A percentile compares a stretch with the other conserved stretches of the same genome.
These are phyloP conservation scores for Fomitopsis betulina DNA, from an alignment of 1,284 basidiomycete species.

Conservation along the genomic window DNA sequence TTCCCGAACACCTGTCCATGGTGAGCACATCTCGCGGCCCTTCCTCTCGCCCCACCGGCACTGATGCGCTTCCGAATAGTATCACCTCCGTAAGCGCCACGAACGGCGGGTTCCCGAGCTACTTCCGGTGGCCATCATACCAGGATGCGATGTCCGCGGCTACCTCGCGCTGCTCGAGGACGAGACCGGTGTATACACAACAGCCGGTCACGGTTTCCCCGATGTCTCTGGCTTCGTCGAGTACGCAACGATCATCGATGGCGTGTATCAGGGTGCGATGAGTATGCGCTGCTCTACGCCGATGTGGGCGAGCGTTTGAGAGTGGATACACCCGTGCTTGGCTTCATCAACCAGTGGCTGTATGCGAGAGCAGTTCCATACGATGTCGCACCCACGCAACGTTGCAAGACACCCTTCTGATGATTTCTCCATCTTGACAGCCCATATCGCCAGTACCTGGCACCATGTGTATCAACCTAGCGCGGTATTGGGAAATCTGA, in stretches of 20 bases:
- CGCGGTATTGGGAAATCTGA: too few relatives aligned
- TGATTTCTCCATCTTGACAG: too few relatives aligned
- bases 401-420: too few relatives aligned
- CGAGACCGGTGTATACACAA: conserved; percentile 51
- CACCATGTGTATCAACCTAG: too few relatives aligned
- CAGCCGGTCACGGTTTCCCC: conserved; percentile 35
- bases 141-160: conserved; percentile 28
- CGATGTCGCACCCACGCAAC: too few relatives aligned
- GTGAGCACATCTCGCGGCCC: conserved; percentile 29
- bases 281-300: conserved; percentile 49
- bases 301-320: conserved; percentile 44
- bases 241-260: conserved; percentile 34
- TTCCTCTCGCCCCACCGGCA: background rate
- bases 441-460: too few relatives aligned
- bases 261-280: conserved; percentile 28
- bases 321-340: conserved; percentile 36
- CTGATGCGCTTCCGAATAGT: conserved; percentile 29
- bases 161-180: conserved; percentile 16
- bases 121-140: conserved; percentile 33
- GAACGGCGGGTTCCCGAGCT: conserved; percentile 39
- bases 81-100: conserved; percentile 58
- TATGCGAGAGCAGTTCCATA: conserved; percentile 31
- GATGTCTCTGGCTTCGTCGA: conserved; percentile 44
- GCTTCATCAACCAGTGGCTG: background rate
- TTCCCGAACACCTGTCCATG: conserved; percentile 59